A percentile compares a stretch with the other conserved stretches of the same genome.
phyloP scores from a whole-genome alignment of 495 filamentous ascomycete genomes.

The Zalerion maritima region DNA sequence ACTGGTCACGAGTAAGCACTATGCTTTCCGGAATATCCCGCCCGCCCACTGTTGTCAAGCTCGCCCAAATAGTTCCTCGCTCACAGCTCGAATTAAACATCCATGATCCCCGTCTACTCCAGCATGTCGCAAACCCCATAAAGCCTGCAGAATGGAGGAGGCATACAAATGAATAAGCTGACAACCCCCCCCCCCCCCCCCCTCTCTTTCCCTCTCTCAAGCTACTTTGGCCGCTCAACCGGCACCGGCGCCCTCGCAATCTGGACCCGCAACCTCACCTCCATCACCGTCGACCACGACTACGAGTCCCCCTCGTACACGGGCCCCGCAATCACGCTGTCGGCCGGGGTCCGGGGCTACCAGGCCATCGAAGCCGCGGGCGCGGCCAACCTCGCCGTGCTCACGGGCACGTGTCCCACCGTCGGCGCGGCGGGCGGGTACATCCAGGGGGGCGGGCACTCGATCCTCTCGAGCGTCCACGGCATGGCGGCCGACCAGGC shows the following conservation, averaged over 20 bases:
- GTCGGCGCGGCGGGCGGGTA: conserved; percentile 38
- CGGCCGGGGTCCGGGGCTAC: conserved; percentile 34
- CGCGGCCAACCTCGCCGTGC: conserved; percentile 32
- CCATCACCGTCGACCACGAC: conserved; percentile 18
- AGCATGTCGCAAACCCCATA: too few species aligned
- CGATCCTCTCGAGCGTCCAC: conserved; percentile 32
- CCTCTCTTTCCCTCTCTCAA: neutral
- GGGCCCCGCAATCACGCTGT: conserved; percentile 20
- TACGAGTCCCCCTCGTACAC: conserved; percentile 19
- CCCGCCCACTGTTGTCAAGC: too few species aligned
- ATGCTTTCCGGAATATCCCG: too few species aligned
- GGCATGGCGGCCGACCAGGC: conserved; percentile 43
- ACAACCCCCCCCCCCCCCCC: too few species aligned
- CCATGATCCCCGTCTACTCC: too few species aligned
- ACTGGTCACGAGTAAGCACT: too few species aligned
- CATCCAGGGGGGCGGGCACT: conserved; percentile 43
- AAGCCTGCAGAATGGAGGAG: too few species aligned
- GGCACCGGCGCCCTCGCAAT: conserved; percentile 29
- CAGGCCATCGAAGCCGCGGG: conserved; percentile 27
- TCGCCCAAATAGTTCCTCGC: too few species aligned
- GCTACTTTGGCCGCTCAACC: conserved; percentile 23
- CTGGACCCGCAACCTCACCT: conserved; percentile 26
- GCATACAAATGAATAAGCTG: too few species aligned
- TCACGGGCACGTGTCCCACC: conserved; percentile 31
- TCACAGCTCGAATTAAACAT: too few species aligned